These are phyloP conservation scores for Ochetophila trinervis DNA, from an alignment of 306 rosid genomes.

Conservation along the genomic window DNA sequence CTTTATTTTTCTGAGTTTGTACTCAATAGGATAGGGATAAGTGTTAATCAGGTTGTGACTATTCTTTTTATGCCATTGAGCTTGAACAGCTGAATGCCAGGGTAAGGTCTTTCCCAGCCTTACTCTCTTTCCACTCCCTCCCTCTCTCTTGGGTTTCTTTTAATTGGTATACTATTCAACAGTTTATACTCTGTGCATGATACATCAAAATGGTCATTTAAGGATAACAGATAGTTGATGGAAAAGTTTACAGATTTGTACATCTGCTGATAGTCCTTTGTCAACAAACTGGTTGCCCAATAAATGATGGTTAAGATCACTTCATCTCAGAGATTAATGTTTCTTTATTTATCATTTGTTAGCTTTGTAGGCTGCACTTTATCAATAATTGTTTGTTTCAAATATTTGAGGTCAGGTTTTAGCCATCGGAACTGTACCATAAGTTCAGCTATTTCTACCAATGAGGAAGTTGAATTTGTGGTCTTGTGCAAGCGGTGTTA, in stretches of 20 bases:
- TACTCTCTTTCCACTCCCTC: too few species aligned
- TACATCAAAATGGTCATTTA: too few species aligned
- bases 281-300: not conserved
- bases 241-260: not conserved
- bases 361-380: not conserved
- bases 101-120: too few species aligned
- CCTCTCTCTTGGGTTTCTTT: too few species aligned
- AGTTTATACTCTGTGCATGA: too few species aligned
- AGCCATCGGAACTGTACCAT: conserved; percentile 67
- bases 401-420: conserved; percentile 52
- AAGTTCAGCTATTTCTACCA: conserved; percentile 41
- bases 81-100: not conserved
- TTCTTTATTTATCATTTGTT: not conserved
- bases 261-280: not conserved
- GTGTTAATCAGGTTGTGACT: too few species aligned
- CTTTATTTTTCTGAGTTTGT: too few species aligned
- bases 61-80: not conserved
- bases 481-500: conserved; percentile 70
- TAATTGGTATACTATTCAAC: too few species aligned
- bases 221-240: not conserved
- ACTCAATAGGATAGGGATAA: too few species aligned
- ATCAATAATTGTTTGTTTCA: conserved; percentile 13
- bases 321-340: not conserved
- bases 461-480: conserved; percentile 41
- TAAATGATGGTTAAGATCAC: not conserved